Conservation (phyloP, 2,329 filamentous ascomycete species). For the Phoma sp. region DNA sequence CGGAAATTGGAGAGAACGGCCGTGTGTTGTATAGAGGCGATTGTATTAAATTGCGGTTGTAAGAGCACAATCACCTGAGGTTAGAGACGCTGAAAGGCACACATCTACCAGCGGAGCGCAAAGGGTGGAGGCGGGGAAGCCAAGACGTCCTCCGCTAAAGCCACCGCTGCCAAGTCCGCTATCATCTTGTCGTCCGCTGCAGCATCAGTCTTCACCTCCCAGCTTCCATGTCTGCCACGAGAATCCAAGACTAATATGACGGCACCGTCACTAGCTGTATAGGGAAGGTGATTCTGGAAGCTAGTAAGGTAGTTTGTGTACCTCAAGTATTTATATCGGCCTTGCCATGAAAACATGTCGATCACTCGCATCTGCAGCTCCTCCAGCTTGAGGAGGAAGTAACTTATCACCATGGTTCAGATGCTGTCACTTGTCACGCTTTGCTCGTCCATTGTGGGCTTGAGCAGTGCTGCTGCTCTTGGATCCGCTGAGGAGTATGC, state of each 20-base stretch:
- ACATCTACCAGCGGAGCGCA: background rate
- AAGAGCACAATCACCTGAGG: background rate
- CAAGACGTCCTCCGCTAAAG: slow-evolving; percentile 10
- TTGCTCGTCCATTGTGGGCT: slow-evolving; percentile 26
- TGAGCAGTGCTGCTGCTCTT: slow-evolving; percentile 30
- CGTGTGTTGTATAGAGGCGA: too few species aligned
- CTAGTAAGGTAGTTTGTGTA: slow-evolving; percentile 1
- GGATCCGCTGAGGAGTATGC: slow-evolving; percentile 42
- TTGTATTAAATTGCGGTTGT: background rate
- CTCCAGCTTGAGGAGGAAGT: background rate
- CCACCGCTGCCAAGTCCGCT: slow-evolving; percentile 24
- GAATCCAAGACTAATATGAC: slow-evolving; percentile 13
- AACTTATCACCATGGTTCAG: slow-evolving; percentile 22
- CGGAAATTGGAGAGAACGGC: background rate
- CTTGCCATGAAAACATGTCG: background rate
- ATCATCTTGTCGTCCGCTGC: slow-evolving; percentile 16
- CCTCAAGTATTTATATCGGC: slow-evolving; percentile 11
- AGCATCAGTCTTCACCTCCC: slow-evolving; percentile 3
- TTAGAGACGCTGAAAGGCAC: background rate
- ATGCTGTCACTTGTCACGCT: slow-evolving; percentile 19
- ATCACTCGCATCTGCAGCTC: slow-evolving; percentile 5
- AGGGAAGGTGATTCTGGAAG: slow-evolving; percentile 12
- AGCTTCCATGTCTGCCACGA: slow-evolving; percentile 9
- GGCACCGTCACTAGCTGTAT: slow-evolving; percentile 8
- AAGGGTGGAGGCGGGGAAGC: slow-evolving; percentile 5